Evolutionary conservation across 768 basidiomycete species (phyloP).

Genomic region (Tephrocybe sp.): DNA sequence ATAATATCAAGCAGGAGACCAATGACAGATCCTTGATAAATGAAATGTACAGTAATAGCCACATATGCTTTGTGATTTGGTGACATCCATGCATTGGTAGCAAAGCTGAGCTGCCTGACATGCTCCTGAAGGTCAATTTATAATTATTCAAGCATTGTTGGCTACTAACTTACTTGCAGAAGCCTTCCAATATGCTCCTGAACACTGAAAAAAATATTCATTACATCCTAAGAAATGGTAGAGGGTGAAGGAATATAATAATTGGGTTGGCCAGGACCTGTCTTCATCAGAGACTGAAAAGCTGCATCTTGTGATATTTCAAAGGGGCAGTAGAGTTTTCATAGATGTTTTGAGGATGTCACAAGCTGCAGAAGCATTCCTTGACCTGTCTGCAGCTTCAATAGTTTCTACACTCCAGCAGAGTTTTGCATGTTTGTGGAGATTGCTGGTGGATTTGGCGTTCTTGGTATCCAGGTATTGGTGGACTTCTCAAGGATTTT

Average conservation of each 20-base stretch:
- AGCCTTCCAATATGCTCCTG: slow-evolving; percentile 13
- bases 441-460: slow-evolving; percentile 25
- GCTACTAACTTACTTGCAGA: neutral
- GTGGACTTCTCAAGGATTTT: neutral
- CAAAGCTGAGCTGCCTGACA: slow-evolving; percentile 27
- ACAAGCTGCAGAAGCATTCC: neutral
- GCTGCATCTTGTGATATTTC: no score
- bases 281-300: neutral
- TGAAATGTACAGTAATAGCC: slow-evolving; percentile 26
- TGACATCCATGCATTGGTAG: slow-evolving; percentile 31
- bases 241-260: slow-evolving; percentile 27
- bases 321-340: no score
- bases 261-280: slow-evolving; percentile 18
- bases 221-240: slow-evolving; percentile 27
- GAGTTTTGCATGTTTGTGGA: slow-evolving; percentile 20
- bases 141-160: neutral
- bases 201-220: slow-evolving; percentile 20
- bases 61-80: slow-evolving; percentile 29
- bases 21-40: slow-evolving; percentile 19
- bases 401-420: slow-evolving; percentile 29
- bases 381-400: slow-evolving; percentile 14
- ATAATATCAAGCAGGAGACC: slow-evolving; percentile 31
- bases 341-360: neutral
- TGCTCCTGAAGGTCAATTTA: slow-evolving; percentile 19
- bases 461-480: slow-evolving; percentile 25